Conservation (phyloP, 345 rosid genomes). For the Aegle marmelos region DNA sequence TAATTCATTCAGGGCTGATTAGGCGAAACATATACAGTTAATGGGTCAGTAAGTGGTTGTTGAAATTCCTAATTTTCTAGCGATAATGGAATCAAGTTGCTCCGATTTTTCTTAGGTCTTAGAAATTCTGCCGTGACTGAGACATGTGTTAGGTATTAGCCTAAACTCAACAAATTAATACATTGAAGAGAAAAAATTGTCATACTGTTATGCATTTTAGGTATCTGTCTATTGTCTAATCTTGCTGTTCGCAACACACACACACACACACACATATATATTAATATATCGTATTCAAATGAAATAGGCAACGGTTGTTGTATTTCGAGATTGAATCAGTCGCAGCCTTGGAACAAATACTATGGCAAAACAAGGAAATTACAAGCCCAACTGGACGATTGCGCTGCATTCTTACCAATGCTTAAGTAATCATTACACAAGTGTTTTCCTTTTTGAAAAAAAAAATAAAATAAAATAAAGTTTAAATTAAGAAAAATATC, state of each 20-base stretch:
- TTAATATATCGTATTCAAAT: too few species aligned
- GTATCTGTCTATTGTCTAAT: slow-evolving; percentile 8
- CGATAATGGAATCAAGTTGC: background rate
- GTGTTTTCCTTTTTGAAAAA: too few species aligned
- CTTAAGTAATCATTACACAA: too few species aligned
- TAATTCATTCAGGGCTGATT: background rate
- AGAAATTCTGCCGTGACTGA: slow-evolving; percentile 5
- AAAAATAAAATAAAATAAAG: too few species aligned
- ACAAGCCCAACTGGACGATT: background rate
- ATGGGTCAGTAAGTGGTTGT: slow-evolving; percentile 15
- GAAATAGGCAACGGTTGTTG: background rate
- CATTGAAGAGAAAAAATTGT: background rate
- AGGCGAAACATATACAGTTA: background rate
- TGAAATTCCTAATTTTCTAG: slow-evolving; percentile 7
- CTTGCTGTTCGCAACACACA: background rate
- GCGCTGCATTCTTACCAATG: background rate
- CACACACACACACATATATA: too few species aligned
- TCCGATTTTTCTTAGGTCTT: background rate
- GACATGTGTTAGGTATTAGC: slow-evolving; percentile 23
- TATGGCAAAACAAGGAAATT: background rate
- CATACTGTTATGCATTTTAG: background rate
- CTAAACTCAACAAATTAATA: slow-evolving; percentile 6
- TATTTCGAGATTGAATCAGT: background rate
- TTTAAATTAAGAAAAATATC: too few species aligned
- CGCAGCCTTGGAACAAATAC: background rate